phyloP scores from a whole-genome alignment of 768 basidiomycete genomes.

The Phylloporus scabripes region DNA sequence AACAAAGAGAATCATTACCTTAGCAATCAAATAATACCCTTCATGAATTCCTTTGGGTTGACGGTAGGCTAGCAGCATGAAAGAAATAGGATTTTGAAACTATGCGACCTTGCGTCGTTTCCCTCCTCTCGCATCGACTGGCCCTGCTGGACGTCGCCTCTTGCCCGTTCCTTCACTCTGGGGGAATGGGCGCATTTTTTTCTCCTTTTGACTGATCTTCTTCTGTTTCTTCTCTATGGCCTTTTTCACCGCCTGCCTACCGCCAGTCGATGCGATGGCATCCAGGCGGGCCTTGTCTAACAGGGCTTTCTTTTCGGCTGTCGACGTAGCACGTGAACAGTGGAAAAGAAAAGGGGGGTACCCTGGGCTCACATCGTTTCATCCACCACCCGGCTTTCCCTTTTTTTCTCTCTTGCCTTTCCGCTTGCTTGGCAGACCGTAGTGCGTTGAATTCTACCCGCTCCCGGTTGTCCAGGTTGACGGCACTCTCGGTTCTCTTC shows the following conservation, averaged over 20 bases:
- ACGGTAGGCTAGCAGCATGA: neutral
- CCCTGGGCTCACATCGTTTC: slow-evolving; percentile 60
- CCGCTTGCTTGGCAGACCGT: slow-evolving; percentile 38
- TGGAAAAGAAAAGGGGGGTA: neutral
- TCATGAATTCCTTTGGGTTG: slow-evolving; percentile 2
- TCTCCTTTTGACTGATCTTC: slow-evolving; percentile 85
- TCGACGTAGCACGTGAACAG: slow-evolving; percentile 3
- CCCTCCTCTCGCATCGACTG: slow-evolving; percentile 4
- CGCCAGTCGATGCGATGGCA: slow-evolving; percentile 69
- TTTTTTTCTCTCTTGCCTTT: slow-evolving; percentile 53
- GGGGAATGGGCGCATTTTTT: slow-evolving; percentile 70
- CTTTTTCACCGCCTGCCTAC: slow-evolving; percentile 77
- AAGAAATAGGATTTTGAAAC: neutral
- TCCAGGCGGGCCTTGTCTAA: slow-evolving; percentile 74
- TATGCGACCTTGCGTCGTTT: slow-evolving; percentile 25
- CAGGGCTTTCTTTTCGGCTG: slow-evolving; percentile 76
- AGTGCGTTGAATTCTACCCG: slow-evolving; percentile 68
- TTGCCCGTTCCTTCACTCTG: slow-evolving; percentile 14
- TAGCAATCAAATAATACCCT: slow-evolving; percentile 26
- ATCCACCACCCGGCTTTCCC: slow-evolving; percentile 86
- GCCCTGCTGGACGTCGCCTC: slow-evolving; percentile 12
- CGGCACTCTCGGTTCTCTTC: slow-evolving; percentile 69
- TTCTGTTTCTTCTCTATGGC: slow-evolving; percentile 86
- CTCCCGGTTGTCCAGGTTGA: slow-evolving; percentile 67
- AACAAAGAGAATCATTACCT: slow-evolving; percentile 26